phyloP scores from a whole-genome alignment of 2,329 filamentous ascomycete species.

The Calonectria crousiana region DNA sequence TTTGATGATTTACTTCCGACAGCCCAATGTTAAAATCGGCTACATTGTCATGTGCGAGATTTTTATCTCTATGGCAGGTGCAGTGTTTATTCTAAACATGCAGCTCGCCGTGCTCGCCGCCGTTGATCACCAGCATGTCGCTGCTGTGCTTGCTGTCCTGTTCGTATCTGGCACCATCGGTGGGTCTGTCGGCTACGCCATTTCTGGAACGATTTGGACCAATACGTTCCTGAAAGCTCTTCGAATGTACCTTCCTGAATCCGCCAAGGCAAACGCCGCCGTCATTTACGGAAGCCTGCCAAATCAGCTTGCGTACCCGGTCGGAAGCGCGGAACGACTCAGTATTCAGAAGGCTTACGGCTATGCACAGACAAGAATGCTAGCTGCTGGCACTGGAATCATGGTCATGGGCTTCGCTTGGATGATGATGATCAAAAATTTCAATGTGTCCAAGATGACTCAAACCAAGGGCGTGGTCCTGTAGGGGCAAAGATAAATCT shows the following conservation, averaged over 20 bases:
- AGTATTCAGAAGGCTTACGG: slow-evolving; percentile 62
- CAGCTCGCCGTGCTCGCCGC: slow-evolving; percentile 71
- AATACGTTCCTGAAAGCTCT: slow-evolving; percentile 55
- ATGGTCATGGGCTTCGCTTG: slow-evolving; percentile 44
- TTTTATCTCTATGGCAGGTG: slow-evolving; percentile 66
- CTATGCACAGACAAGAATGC: slow-evolving; percentile 57
- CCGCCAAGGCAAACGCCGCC: slow-evolving; percentile 48
- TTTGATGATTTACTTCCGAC: slow-evolving; percentile 51
- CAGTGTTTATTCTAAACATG: slow-evolving; percentile 65
- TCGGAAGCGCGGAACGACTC: slow-evolving; percentile 54
- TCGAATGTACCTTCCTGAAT: slow-evolving; percentile 56
- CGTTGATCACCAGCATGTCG: slow-evolving; percentile 66
- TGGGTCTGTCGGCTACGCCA: slow-evolving; percentile 58
- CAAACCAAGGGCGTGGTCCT: slow-evolving; percentile 49
- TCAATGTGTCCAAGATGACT: slow-evolving; percentile 45
- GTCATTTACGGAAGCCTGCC: slow-evolving; percentile 56
- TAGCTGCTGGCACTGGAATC: slow-evolving; percentile 50
- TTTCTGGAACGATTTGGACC: slow-evolving; percentile 58
- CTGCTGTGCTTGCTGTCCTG: slow-evolving; percentile 60
- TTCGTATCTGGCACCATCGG: slow-evolving; percentile 59
- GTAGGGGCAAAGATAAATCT: slow-evolving; percentile 21
- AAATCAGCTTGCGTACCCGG: slow-evolving; percentile 53
- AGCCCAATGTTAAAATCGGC: slow-evolving; percentile 55
- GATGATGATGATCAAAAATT: slow-evolving; percentile 47
- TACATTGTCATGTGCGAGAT: no score